A percentile compares a stretch with the other conserved stretches of the same genome.
Conservation (phyloP, 805 yeast species). For the Clavispora santaluciae region DNA sequence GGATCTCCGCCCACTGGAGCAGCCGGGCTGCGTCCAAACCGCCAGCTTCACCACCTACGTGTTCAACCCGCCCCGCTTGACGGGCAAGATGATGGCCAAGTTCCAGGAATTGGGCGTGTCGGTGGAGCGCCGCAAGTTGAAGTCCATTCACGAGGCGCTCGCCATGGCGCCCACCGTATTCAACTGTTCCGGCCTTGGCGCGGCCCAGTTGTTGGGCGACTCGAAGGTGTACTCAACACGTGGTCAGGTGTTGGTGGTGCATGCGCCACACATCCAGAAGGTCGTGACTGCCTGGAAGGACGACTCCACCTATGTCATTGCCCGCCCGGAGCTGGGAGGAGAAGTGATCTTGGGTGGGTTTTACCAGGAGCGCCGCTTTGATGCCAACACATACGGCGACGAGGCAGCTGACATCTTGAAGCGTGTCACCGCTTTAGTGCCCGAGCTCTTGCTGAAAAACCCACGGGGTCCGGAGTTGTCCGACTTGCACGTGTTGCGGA, state of each 20-base stretch:
- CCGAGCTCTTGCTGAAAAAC: conserved; percentile 1
- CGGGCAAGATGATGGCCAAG: background rate
- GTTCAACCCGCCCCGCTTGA: conserved; percentile 3
- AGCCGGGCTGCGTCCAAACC: background rate
- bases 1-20: background rate
- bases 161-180: background rate
- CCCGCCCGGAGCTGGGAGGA: conserved; percentile 1
- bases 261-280: conserved; percentile 2
- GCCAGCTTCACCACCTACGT: background rate
- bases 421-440: background rate
- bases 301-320: conserved; percentile 1
- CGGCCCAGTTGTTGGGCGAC: conserved; percentile 1
- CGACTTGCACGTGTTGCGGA: conserved; percentile 1
- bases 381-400: background rate
- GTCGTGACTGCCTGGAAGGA: background rate
- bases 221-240: background rate
- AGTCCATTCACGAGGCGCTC: background rate
- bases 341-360: conserved; percentile 3
- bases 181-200: conserved; percentile 4
- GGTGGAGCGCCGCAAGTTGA: background rate
- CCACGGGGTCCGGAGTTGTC: background rate
- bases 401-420: conserved; percentile 1
- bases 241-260: conserved; percentile 4
- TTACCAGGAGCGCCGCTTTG: background rate
- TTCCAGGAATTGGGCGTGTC: conserved; percentile 1